Percentiles rank a stretch among this genome's conserved stretches.
phyloP scores from a whole-genome alignment of 169 alveolate species.

The Pseudocohnilembus persalinus region DNA sequence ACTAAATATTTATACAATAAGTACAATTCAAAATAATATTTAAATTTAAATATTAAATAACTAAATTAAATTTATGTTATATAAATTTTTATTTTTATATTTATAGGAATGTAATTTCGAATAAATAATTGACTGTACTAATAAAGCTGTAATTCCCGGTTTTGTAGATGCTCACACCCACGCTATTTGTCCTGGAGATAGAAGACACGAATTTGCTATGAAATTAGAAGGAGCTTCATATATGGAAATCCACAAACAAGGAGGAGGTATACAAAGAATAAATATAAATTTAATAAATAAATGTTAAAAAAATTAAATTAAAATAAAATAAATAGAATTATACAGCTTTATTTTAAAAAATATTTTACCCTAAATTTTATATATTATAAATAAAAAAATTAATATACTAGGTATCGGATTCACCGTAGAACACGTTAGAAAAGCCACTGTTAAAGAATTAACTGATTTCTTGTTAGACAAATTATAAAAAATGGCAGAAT shows the following conservation, averaged over 20 bases:
- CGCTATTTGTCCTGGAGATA: constrained; percentile 43
- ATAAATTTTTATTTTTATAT: no score
- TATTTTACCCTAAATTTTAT: no score
- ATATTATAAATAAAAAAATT: background rate
- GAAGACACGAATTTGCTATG: constrained; percentile 41
- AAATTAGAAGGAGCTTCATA: constrained; percentile 43
- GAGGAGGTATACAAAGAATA: constrained; percentile 14
- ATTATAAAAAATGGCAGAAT: constrained; percentile 18
- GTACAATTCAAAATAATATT: no score
- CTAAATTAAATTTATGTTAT: no score
- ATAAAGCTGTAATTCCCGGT: constrained; percentile 38
- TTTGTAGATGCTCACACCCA: constrained; percentile 48
- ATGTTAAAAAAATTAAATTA: no score
- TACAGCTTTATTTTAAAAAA: no score
- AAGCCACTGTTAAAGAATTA: constrained; percentile 25
- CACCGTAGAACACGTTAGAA: constrained; percentile 22
- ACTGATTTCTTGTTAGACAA: background rate
- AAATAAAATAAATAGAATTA: no score
- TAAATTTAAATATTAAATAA: no score
- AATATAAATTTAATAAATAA: background rate
- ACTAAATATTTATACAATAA: no score
- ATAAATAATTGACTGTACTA: constrained; percentile 20
- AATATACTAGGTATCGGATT: constrained; percentile 17
- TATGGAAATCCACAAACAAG: constrained; percentile 38
- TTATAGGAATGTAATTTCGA: background rate